Base-by-base conservation (phyloP, 192 early-diverging fungal genomes). In the Linnemannia hyalina region DNA sequence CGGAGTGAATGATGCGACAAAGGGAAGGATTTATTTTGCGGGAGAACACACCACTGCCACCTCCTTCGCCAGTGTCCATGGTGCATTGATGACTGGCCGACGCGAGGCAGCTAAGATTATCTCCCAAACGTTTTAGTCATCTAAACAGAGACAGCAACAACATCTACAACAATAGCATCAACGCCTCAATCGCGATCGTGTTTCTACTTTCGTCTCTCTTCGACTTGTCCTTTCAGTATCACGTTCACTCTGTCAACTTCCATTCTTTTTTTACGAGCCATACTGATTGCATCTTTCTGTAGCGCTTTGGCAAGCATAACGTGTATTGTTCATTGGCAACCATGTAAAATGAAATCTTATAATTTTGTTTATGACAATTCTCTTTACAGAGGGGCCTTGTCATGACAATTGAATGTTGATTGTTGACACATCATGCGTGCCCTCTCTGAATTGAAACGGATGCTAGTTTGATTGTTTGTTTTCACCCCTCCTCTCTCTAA, bases 41-140 rank as follows among this genome's bases (percentile, higher is more conserved):
- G 90, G 90, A 4, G 90, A 90, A 26, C 90, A 90, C 63, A 88
- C 87, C 23, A 88, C 88, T 16, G 87, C 83, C 4, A 80, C 85
- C 0, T 81, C 79, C 23, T 90, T 90, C 77, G 89, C 86, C 2
- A 90, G 89, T 70, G 89, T 90, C 8, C 90, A 90, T 75, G 90
- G 90, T 41, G 90, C 90, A 15, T 71, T 90, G 18, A 88, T 88
- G 82, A 88, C 83, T 22, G 90, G 90, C n/a, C 80, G 79, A 26
- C 74, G 88, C 29, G 89, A 85, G 70, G 89, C 88, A 1, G 80
- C 57, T 29, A 86, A 86, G 35, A 81, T 86, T 22, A 3, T 85
- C 29, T 69, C 74, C 6, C 73, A 80, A 46, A 60, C 70, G n/a
- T 80, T 85, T 55, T 85, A 70, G 57, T 20, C 1, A 18, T 49